Evolutionary conservation across 2,329 filamentous ascomycete genomes (phyloP), one percentile per base, ranked within the genome.

Genomic region (Botrytis elliptica): DNA sequence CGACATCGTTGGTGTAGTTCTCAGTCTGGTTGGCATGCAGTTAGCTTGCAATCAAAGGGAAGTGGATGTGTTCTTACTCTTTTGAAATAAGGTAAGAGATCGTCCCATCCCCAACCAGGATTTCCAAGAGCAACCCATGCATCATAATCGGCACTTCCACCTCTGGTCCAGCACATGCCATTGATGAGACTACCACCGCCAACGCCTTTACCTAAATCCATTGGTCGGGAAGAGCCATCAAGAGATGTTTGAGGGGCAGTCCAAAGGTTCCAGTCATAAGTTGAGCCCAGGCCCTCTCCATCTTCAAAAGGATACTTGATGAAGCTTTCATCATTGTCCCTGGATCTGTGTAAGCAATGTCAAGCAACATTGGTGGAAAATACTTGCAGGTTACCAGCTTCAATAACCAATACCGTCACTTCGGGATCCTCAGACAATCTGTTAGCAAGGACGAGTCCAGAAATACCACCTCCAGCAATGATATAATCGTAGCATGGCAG

Each of bases 381-480:
- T 1, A 73, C 75, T 46, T 73, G 78, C 77, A 79, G 75, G 29
- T 75, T 38, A 5, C 78, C 78, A 68, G 78, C 77, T 75, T 79
- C 78, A 33, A 79, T 65, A 16, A 79, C 72, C 20, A 79, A 59
- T 12, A 79, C 78, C 7, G 73, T 77, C 4, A 79, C 75, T 71
- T 71, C 71, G 3, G 78, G 76, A 66, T 79, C 79, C 76, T 85
- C 84, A 29, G 83, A 82, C 62, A 87, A 79, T 6, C 84, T 79
- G 38, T 83, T 83, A 38, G 84, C 84, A 42, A 87, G 78, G 1
- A 84, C 82, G 18, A 87, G 81, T 38, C 67, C 85, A 84, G 84
- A 84, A 42, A 83, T 81, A 7, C 85, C 85, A 29, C 85, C 85
- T 6, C 85, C 85, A 40, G 85, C 80, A 59, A 87, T 79, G 25